Evolutionary conservation across 2,329 filamentous ascomycete genomes (phyloP), one percentile per base, ranked within the genome.

Genomic region (Orbilia oligospora): DNA sequence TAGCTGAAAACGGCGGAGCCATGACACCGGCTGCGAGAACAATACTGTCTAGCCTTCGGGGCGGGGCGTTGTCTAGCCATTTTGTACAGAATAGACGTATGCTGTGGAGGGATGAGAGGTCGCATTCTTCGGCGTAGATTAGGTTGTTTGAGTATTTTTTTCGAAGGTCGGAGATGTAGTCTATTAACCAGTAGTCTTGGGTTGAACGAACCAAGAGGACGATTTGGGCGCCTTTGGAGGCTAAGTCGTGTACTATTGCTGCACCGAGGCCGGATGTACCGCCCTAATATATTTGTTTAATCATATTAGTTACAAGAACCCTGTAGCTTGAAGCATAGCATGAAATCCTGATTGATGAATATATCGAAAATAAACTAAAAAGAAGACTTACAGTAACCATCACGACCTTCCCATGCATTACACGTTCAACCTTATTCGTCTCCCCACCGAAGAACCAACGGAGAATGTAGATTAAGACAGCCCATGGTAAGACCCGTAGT

Each of bases 61-160:
- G 93, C 1, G 96, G 95, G 22, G 92, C 89, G 84, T 97, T 98
- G 84, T 99, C 95, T 81, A 99, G 93, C 95, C 97, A 99, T 86
- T 93, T 95, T 0, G 96, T 99, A 12, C 96, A 96, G 84, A 99
- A 99, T 80, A 91, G 88, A 46, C 96, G 92, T 82, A 99, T 91
- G 84, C 93, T 97, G 84, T 97, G 90, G n/a, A 99, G 87, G 16
- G 92, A 95, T 12, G 91, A 86, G 30, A 99, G 89, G 83, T 99
- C 94, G 82, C 97, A 93, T 85, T 97, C 93, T 84, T 99, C 96
- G 76, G 96, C 94, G 82, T 97, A 98, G 81, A 99, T 93, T 83
- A 99, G 88, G 75, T 94, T 88, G 85, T 98, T 98, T 36, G 89
- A 88, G 6, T 93, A 93, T 68, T 88, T 87, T 30, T 88, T 87